Base-by-base conservation (phyloP, 768 basidiomycete genomes). In the Auricularia sp. region DNA sequence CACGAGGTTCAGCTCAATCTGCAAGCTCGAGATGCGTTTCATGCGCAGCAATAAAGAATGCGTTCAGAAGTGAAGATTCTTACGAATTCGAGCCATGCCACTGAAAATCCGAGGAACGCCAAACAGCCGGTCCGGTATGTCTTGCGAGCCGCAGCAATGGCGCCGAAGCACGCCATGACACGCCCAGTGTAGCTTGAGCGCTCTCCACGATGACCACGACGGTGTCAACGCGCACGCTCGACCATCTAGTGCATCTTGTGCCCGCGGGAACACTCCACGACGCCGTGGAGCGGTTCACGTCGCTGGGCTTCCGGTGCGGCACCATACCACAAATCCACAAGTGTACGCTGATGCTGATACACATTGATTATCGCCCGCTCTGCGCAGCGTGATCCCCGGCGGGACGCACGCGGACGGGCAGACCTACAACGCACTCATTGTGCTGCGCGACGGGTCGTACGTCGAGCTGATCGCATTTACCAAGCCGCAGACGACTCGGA, bases 231-330 rank as follows among this genome's bases (percentile, higher is more conserved):
- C 75, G 72, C 54, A 81, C 73, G 35, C 70, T 89, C 11, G 89
- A 90, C 67, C 89, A 90, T 68, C 83, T 90, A 65, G 81, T 90
- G 0, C 84, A 89, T 71, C 77, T 90, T n/a, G 85, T 85, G 0
- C 83, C 87, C 0, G 85, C 87, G 1, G 85, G 82, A 0, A 78
- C 83, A 0, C 76, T 89, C 10, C 71, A 78, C 21, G 73, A 80
- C 39, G 80, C 78, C 24, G 76, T 83, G 0, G 71, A 80, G 24
- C 80, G 83, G 58, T 89, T 87, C 66, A 76, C 76, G 21, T 69
- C 78, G n/a, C 73, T 87, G 3, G 89, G 88, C 4, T 89, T 90
- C 80, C 82, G 77, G 89, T 89, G 67, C 65, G 81, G 45, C 35
- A 33, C 29, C 29, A 7, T 5, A 10, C 47, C 34, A 35, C 10